Percentiles rank a stretch among this genome's conserved stretches.
phyloP scores from a whole-genome alignment of 164 flowering plant species.

The Taxillus chinensis region DNA sequence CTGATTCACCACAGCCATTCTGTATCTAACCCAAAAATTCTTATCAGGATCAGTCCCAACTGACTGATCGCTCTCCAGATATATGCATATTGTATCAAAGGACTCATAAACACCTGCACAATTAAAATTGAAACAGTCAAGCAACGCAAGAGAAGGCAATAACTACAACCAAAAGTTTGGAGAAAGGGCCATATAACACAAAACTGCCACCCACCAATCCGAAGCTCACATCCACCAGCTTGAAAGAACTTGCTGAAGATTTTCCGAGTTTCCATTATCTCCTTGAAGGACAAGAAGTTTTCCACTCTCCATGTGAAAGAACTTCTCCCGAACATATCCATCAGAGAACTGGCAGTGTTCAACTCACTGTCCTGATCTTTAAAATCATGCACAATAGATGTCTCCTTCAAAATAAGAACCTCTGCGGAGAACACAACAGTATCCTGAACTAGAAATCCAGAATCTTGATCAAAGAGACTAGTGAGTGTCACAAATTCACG shows the following conservation, averaged over 20 bases:
- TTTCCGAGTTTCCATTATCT: constrained; percentile 94
- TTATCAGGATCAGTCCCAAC: constrained; percentile 84
- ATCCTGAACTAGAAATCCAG: constrained; percentile 92
- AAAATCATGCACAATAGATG: constrained; percentile 64
- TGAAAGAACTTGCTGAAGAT: constrained; percentile 96
- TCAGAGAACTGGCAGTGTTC: constrained; percentile 23
- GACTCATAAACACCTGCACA: constrained; percentile 85
- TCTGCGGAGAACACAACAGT: constrained; percentile 90
- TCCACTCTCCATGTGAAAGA: constrained; percentile 97
- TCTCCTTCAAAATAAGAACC: constrained; percentile 92
- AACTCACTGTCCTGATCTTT: constrained; percentile 41
- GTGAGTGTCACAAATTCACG: constrained; percentile 97
- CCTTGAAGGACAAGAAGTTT: constrained; percentile 89
- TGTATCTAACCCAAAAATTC: constrained; percentile 94
- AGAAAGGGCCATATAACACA: constrained; percentile 3
- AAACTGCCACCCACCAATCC: constrained; percentile 63
- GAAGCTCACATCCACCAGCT: constrained; percentile 98
- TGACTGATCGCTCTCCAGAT: constrained; percentile 95
- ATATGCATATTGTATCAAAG: constrained; percentile 93
- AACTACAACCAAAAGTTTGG: not conserved
- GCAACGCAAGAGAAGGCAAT: constrained; percentile 3
- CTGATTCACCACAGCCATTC: constrained; percentile 91
- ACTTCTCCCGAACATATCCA: constrained; percentile 36
- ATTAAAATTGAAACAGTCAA: constrained; percentile 9
- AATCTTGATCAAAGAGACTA: constrained; percentile 94